Percentiles rank a stretch among this genome's conserved stretches.
Evolutionary conservation across 179 eudicot genomes (phyloP).

Genomic region (Silene vulgaris): DNA sequence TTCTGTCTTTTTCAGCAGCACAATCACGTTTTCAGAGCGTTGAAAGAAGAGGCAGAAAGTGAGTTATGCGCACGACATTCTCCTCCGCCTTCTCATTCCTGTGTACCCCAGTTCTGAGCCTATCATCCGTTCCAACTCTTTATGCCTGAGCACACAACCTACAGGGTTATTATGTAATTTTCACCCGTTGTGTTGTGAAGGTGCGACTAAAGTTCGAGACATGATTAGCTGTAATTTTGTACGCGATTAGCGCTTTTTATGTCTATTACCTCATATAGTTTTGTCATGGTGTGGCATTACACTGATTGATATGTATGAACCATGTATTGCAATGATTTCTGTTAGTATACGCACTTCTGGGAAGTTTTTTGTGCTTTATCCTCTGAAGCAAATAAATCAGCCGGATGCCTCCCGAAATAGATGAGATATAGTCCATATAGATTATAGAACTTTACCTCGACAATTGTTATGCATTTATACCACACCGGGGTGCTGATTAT

Average conservation of each 20-base stretch:
- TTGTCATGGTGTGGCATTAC: neutral
- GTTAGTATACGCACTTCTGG: neutral
- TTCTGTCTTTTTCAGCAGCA: slow-evolving; percentile 1
- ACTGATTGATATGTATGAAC: neutral
- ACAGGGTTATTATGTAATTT: neutral
- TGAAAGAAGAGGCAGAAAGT: neutral
- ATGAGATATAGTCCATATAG: too few species aligned
- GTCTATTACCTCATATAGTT: neutral
- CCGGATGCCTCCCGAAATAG: neutral
- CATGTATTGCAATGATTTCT: neutral
- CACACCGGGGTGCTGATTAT: too few species aligned
- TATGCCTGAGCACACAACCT: neutral
- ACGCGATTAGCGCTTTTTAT: neutral
- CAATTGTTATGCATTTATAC: too few species aligned
- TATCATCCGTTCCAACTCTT: neutral
- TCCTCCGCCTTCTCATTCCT: slow-evolving; percentile 1
- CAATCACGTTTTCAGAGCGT: neutral
- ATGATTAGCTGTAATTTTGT: neutral
- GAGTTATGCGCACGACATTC: neutral
- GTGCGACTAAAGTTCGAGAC: neutral
- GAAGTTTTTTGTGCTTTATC: neutral
- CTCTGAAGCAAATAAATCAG: neutral
- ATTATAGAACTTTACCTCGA: too few species aligned
- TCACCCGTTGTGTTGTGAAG: neutral
- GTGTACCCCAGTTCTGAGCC: neutral